Base-by-base conservation (phyloP, 805 yeast species). In the Myxozyma kluyveri region DNA sequence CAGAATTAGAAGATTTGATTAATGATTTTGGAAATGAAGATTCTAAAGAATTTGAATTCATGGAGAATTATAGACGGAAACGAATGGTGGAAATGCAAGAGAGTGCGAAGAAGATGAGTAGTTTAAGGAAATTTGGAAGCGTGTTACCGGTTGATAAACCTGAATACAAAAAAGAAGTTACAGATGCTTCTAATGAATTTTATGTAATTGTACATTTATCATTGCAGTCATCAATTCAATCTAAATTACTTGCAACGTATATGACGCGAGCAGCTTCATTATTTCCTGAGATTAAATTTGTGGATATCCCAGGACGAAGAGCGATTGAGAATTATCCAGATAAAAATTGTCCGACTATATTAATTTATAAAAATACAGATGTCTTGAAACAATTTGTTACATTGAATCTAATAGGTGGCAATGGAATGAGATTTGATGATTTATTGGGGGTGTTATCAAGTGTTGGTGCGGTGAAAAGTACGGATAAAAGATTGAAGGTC, bases 281-380 rank as follows among this genome's bases (percentile, higher is more conserved):
- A 63, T 91, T 80, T 66, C 78, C 80, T 21, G 96, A 93, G 64
- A 70, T 91, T 61, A 93, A 93, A 69, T 86, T 93, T 65, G 91
- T 88, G 39, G 96, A 93, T 61, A 93, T 93, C 44, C 84, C 86
- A n/a, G 96, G 87, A 22, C 76, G 80, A 52, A 81, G 96, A 68
- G 96, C 97, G 47, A 85, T 90, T 59, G 98, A 91, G 64, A 83
- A 84, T 65, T 93, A 90, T 67, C 97, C 99, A 1, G 91, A 87
- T 23, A 67, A 77, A 29, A 90, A 88, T 72, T 86, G 96, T 62
- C 99, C 99, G 1, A 93, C 99, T 0, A 72, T 93, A 5, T 75
- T 93, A 45, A 79, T 93, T 0, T 93, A 93, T 68, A 79, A 80
- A 63, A 80, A 88, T 49, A 84, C 84, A 26, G 82, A 87, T 57